These are phyloP conservation scores for Trichomonascus vanleenenianus DNA, from an alignment of 805 yeast species.

Conservation along the genomic window DNA sequence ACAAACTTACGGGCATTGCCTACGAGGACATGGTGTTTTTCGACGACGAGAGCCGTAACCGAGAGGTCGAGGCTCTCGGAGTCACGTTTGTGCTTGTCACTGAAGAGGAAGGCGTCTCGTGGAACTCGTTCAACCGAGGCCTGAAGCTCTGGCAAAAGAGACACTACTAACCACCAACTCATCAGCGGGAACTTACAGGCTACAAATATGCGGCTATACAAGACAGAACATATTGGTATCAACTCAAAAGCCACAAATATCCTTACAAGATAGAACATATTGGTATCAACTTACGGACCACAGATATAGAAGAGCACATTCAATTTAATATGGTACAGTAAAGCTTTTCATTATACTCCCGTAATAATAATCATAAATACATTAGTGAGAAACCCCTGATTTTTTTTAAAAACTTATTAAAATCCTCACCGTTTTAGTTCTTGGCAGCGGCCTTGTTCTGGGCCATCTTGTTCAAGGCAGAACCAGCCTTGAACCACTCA, in stretches of 20 bases:
- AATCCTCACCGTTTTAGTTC: too few relatives aligned
- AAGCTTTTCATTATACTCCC: too few relatives aligned
- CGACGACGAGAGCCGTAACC: constrained; percentile 75
- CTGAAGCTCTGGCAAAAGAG: constrained; percentile 12
- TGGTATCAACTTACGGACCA: too few relatives aligned
- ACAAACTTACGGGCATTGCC: constrained; percentile 40
- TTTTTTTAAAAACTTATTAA: too few relatives aligned
- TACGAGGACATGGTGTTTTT: constrained; percentile 51
- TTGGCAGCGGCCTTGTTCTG: constrained; percentile 15
- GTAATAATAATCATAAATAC: too few relatives aligned
- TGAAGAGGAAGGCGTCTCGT: constrained; percentile 47
- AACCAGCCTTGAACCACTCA: constrained; percentile 98
- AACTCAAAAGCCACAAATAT: too few relatives aligned
- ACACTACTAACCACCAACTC: too few relatives aligned
- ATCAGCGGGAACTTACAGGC: too few relatives aligned
- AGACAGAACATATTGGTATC: too few relatives aligned
- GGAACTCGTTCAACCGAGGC: constrained; percentile 40
- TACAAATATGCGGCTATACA: too few relatives aligned
- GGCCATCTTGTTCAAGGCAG: constrained; percentile 96
- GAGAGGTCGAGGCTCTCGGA: constrained; percentile 64
- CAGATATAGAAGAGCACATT: neutral
- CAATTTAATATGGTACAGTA: neutral
- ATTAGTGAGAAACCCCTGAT: too few relatives aligned
- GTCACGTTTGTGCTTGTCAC: constrained; percentile 58
- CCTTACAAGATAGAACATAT: too few relatives aligned